A percentile compares a stretch with the other conserved stretches of the same genome.
Evolutionary conservation across 2,329 filamentous ascomycete genomes (phyloP).

Genomic region (Neodidymelliopsis sp.): DNA sequence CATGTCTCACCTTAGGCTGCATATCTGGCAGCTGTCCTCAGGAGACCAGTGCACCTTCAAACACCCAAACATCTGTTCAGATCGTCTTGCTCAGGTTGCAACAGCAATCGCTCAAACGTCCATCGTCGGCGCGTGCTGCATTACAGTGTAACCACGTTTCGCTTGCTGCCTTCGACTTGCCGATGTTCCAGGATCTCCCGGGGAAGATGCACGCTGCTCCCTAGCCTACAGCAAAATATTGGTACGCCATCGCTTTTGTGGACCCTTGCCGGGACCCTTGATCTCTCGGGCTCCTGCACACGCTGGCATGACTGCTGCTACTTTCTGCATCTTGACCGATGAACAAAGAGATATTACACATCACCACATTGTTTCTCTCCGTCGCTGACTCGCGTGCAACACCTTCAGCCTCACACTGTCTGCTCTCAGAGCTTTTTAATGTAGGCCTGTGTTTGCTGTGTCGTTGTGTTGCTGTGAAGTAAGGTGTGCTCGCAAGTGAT

Average conservation of each 20-base stretch:
- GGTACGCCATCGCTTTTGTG: constrained; percentile 18
- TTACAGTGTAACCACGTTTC: constrained; percentile 3
- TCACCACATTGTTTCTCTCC: not conserved
- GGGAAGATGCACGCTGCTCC: constrained; percentile 5
- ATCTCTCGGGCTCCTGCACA: constrained; percentile 4
- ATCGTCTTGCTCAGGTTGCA: constrained; percentile 1
- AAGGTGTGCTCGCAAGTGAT: not conserved
- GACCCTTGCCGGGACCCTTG: constrained; percentile 7
- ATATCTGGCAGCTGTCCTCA: constrained; percentile 10
- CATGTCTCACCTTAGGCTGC: constrained; percentile 24
- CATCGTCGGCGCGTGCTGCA: not conserved
- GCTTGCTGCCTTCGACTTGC: constrained; percentile 4
- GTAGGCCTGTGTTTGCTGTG: not conserved
- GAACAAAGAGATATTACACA: constrained; percentile 10
- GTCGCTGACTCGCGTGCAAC: constrained; percentile 4
- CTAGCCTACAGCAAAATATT: constrained; percentile 11
- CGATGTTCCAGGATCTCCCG: constrained; percentile 13
- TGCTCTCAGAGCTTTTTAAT: not conserved
- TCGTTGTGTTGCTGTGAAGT: not conserved
- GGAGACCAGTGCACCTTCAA: not conserved
- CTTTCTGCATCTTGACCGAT: constrained; percentile 17
- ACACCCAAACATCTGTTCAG: not conserved
- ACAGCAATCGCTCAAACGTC: not conserved
- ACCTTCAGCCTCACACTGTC: no score
- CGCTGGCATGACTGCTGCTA: constrained; percentile 13